phyloP scores from a whole-genome alignment of 768 basidiomycete genomes.

The Amanita molliuscula region DNA sequence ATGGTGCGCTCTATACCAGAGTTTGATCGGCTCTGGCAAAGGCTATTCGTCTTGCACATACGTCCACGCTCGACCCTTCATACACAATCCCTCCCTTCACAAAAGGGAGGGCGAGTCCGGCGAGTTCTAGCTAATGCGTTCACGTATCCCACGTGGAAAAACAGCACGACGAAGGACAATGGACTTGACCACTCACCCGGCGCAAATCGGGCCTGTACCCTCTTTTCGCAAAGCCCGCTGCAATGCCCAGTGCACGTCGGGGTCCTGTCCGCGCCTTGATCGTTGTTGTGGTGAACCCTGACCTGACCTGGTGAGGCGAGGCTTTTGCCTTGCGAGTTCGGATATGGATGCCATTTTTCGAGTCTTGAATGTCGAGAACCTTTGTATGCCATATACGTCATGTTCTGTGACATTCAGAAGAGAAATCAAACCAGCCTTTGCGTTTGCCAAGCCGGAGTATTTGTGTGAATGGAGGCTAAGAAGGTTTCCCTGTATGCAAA shows the following conservation, averaged over 20 bases:
- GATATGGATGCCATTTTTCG: conserved; percentile 47
- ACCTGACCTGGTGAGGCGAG: conserved; percentile 36
- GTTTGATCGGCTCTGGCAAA: conserved; percentile 51
- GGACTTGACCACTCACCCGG: conserved; percentile 38
- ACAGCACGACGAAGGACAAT: conserved; percentile 1
- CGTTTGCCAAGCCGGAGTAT: conserved; percentile 82
- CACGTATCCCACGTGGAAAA: conserved; percentile 7
- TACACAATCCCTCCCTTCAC: conserved; percentile 21
- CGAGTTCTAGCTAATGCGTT: conserved; percentile 81
- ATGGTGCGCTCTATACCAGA: conserved; percentile 49
- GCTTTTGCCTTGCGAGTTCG: conserved; percentile 56
- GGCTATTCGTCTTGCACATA: conserved; percentile 68
- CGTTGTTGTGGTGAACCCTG: conserved; percentile 35
- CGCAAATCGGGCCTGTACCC: conserved; percentile 76
- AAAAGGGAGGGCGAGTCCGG: conserved; percentile 34
- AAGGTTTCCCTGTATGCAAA: conserved; percentile 66
- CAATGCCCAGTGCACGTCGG: conserved; percentile 62
- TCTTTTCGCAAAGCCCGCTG: conserved; percentile 45
- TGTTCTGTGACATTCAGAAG: background rate
- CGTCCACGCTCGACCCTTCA: conserved; percentile 90
- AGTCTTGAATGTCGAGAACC: conserved; percentile 57
- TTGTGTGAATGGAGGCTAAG: conserved; percentile 86
- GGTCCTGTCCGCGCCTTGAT: conserved; percentile 62
- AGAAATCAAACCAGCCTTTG: conserved; percentile 42
- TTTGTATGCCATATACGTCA: conserved; percentile 19